phyloP scores from a whole-genome alignment of 2,329 filamentous ascomycete genomes.

The Pyrenophora teres region DNA sequence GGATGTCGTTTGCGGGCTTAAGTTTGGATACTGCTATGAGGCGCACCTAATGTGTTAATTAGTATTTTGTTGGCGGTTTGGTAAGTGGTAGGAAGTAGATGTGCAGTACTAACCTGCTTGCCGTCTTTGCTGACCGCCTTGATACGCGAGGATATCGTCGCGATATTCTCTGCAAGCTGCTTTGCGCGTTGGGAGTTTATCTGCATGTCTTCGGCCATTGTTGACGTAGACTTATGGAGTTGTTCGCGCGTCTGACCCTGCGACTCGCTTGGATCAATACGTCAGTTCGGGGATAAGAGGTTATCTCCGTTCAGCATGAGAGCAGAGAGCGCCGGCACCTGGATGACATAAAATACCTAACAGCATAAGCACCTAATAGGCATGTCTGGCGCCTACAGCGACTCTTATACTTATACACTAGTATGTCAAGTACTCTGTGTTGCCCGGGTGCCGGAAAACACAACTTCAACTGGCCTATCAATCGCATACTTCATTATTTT shows the following conservation, averaged over 20 bases:
- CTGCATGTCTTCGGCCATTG: constrained; percentile 47
- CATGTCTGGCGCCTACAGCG: no score
- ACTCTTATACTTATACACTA: no score
- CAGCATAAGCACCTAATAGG: no score
- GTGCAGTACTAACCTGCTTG: constrained; percentile 31
- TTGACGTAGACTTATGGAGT: constrained; percentile 12
- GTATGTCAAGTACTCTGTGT: no score
- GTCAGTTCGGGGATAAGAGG: constrained; percentile 20
- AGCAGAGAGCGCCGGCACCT: background rate
- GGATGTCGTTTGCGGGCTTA: constrained; percentile 89
- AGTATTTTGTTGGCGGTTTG: background rate
- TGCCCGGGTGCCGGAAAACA: no score
- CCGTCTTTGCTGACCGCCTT: constrained; percentile 43
- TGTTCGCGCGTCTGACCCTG: constrained; percentile 14
- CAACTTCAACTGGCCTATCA: background rate
- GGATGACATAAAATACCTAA: no score
- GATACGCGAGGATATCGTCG: constrained; percentile 49
- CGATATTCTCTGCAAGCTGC: constrained; percentile 52
- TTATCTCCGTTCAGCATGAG: constrained; percentile 11
- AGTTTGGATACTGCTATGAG: constrained; percentile 96
- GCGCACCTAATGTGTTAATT: constrained; percentile 62
- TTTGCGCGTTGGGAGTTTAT: constrained; percentile 52
- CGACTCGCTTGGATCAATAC: constrained; percentile 13
- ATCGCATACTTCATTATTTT: background rate
- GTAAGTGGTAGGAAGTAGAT: background rate